Base-by-base conservation (phyloP, 2,329 filamentous ascomycete species). In the Colletotrichum magnum region DNA sequence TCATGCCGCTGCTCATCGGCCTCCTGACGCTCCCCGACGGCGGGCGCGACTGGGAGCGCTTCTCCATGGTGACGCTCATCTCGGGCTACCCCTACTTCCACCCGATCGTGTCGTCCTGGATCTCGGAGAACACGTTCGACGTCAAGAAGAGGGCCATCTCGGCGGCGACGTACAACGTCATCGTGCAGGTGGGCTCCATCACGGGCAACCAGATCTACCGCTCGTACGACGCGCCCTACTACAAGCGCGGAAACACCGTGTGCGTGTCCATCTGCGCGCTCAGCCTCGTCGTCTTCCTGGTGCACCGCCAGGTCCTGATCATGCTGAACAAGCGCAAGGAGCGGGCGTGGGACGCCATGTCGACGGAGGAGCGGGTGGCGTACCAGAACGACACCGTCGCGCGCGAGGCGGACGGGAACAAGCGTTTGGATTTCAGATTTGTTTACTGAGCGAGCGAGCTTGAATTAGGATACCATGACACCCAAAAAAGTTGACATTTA, bases 21-120 rank as follows among this genome's bases (percentile, higher is more conserved):
- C 77, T 89, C 59, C 72, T 82, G 69, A 72, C 81, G 69, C 43
- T 85, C 76, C 78, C 80, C 2, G 74, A 79, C 24, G 78, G 79
- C 21, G 83, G 83, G 1, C 82, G 82, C 21, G 78, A 85, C 39
- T 90, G 88, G 88, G 78, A 77, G 0, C 79, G 86, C 16, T 90
- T 84, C 78, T 77, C 81, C 1, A 75, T 89, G 36, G 79, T 86
- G 16, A 86, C 85, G 1, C 73, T 90, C 47, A 81, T 89, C 39
- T 82, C 87, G 12, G 86, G 87, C 2, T 84, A 86, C 66, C 88
- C 88, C 0, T 90, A 90, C 73, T 86, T 88, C 61, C 88, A 90
- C 72, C 87, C 88, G 2, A 82, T 89, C 16, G 79, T 86, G 12
- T 81, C 81, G 4, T 80, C 82, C 5, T 89, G 84, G 83, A 83